These are phyloP conservation scores for Vickermania spadyakhi DNA, from an alignment of 208 protist species.

Conservation along the genomic window DNA sequence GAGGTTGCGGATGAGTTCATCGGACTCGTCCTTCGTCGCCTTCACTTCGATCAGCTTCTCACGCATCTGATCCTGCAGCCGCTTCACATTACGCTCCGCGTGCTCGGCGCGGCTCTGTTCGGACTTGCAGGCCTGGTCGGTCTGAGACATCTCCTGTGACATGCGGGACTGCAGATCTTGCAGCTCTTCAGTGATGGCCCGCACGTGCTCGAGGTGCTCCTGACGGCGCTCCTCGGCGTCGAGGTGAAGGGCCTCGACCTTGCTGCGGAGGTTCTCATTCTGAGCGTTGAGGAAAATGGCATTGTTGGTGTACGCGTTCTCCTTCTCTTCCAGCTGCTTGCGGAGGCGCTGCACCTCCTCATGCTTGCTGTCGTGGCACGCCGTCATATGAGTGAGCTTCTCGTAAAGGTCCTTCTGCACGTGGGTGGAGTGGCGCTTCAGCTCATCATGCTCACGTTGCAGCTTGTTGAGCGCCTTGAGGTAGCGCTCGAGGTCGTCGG, in stretches of 20 bases:
- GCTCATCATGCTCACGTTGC: slow-evolving; percentile 18
- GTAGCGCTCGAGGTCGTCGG: slow-evolving; percentile 13
- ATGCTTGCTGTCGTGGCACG: slow-evolving; percentile 38
- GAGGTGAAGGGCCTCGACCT: slow-evolving; percentile 38
- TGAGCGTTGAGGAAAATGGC: slow-evolving; percentile 71
- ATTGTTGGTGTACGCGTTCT: slow-evolving; percentile 67
- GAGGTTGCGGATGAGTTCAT: slow-evolving; percentile 33
- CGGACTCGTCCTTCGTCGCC: slow-evolving; percentile 8
- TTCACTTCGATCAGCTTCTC: slow-evolving; percentile 18
- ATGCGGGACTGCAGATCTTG: slow-evolving; percentile 19
- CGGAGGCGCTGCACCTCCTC: slow-evolving; percentile 46
- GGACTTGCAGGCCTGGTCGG: slow-evolving; percentile 12
- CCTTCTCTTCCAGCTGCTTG: slow-evolving; percentile 27
- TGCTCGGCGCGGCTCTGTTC: slow-evolving; percentile 39
- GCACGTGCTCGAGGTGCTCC: slow-evolving; percentile 28
- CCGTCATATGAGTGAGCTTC: slow-evolving; percentile 72
- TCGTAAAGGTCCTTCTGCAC: slow-evolving; percentile 54
- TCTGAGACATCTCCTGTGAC: slow-evolving; percentile 17
- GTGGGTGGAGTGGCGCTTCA: slow-evolving; percentile 22
- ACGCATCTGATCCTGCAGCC: slow-evolving; percentile 29
- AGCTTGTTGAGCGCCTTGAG: slow-evolving; percentile 15
- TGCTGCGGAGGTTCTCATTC: slow-evolving; percentile 49
- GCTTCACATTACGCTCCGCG: slow-evolving; percentile 38
- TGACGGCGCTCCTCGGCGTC: slow-evolving; percentile 16
- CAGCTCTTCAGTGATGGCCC: slow-evolving; percentile 32